Conservation (phyloP, 306 rosid species). For the Cicer pinnatifidum region DNA sequence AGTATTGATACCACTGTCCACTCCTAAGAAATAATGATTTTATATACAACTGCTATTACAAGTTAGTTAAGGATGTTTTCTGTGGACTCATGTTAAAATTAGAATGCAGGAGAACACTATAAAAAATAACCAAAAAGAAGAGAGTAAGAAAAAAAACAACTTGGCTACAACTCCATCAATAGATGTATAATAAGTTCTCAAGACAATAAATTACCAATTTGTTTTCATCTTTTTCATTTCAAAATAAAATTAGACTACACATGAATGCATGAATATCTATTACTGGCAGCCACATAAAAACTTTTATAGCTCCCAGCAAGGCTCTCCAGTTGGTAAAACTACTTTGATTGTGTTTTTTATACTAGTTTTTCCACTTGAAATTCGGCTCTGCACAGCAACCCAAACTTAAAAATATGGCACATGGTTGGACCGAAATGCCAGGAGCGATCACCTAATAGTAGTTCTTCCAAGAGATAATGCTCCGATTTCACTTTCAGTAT, state of each 20-base stretch:
- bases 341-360: constrained; percentile 17
- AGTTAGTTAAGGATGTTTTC: constrained; percentile 25
- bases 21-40: constrained; percentile 39
- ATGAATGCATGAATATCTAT: constrained; percentile 39
- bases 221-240: neutral
- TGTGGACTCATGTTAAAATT: constrained; percentile 34
- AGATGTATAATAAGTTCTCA: constrained; percentile 20
- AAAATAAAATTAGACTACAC: constrained; percentile 36
- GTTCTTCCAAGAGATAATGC: constrained; percentile 96
- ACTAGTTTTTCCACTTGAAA: constrained; percentile 32
- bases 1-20: neutral
- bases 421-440: constrained; percentile 24
- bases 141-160: neutral
- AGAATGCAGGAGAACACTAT: constrained; percentile 33
- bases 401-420: constrained; percentile 39
- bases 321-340: constrained; percentile 32
- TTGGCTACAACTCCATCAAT: constrained; percentile 39
- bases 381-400: constrained; percentile 35
- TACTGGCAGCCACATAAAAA: constrained; percentile 37
- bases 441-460: constrained; percentile 64
- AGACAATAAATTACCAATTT: constrained; percentile 6
- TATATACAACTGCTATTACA: constrained; percentile 41
- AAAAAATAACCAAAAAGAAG: constrained; percentile 11
- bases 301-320: constrained; percentile 47
- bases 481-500: constrained; percentile 88